Evolutionary conservation across 2,329 filamentous ascomycete genomes (phyloP).

Genomic region (Penicillium sp.): DNA sequence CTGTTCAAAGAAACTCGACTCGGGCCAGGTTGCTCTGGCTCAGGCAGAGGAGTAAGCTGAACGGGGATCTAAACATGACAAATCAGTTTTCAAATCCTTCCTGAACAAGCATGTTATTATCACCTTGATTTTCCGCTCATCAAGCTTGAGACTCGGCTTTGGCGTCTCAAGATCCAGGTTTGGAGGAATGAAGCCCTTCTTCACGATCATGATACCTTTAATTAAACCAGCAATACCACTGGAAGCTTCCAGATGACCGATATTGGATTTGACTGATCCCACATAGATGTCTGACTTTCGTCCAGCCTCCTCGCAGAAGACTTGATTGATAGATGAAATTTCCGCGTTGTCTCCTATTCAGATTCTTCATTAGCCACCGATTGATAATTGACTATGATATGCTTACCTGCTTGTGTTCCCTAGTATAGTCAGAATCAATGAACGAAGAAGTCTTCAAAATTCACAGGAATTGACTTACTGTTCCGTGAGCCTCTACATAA

Average conservation of each 20-base stretch:
- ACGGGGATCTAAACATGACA: neutral
- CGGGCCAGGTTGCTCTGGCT: slow-evolving; percentile 17
- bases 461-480: slow-evolving; percentile 16
- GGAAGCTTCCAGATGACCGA: slow-evolving; percentile 31
- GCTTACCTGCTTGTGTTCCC: slow-evolving; percentile 29
- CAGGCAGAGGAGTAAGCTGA: slow-evolving; percentile 6
- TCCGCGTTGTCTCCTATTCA: slow-evolving; percentile 9
- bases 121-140: slow-evolving; percentile 15
- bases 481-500: slow-evolving; percentile 41
- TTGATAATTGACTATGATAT: too few species aligned
- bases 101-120: too few species aligned
- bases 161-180: slow-evolving; percentile 15
- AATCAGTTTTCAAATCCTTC: neutral
- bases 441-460: neutral
- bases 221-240: slow-evolving; percentile 26
- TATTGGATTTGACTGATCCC: slow-evolving; percentile 29
- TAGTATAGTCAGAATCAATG: neutral
- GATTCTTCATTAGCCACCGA: neutral
- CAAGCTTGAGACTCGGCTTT: slow-evolving; percentile 17
- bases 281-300: slow-evolving; percentile 20
- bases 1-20: slow-evolving; percentile 33
- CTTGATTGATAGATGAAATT: slow-evolving; percentile 37
- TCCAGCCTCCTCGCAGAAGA: slow-evolving; percentile 25
- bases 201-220: slow-evolving; percentile 35
- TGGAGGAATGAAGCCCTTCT: slow-evolving; percentile 33